Base-by-base conservation (phyloP, 345 rosid species). In the Noccaea bulbosa region DNA sequence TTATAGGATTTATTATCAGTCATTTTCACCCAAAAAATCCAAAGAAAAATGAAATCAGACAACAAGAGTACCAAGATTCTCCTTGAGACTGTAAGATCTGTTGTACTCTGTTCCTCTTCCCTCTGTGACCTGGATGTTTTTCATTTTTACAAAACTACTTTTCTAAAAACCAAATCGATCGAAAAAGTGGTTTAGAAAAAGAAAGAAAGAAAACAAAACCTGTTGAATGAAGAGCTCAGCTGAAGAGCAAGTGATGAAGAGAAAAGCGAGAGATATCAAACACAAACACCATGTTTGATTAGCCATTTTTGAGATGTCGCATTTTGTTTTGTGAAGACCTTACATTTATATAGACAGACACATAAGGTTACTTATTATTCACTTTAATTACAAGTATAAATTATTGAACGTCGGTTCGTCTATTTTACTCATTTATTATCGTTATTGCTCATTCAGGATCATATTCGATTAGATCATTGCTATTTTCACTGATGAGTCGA, bases 191-290 rank as follows among this genome's bases (percentile, higher is more conserved):
- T 69, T 40, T n/a, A 2, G 16, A 33, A 27, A 32, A 52, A 3
- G 5, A 52, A 52, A 4, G 59, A 14, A 41, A 41, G 15, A 38
- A 14, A 37, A 37, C 7, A 7, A 9, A 5, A 69, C 75, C 57
- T 72, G 76, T 46, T 38, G 39, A 27, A 72, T 64, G 50, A 64
- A 11, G 34, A 55, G 47, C 50, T 72, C 70, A 72, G 70, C 58
- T 1, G 58, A 72, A 55, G 77, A 54, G 65, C 27, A 64, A 55
- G 77, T 55, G 71, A 55, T 47, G 71, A 72, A 64, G 65, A 72
- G 65, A 38, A 55, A 56, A 12, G 27, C 77, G 2, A 64, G 43
- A 55, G 44, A 38, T 38, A 47, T 35, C 58, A 72, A 64, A 55
- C 44, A 10, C 35, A 65, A 8, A 46, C 65, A 45, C 70, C 65